Conservation (phyloP, 352 stramenopile genomes). For the Phytophthora macrochlamydospora region DNA sequence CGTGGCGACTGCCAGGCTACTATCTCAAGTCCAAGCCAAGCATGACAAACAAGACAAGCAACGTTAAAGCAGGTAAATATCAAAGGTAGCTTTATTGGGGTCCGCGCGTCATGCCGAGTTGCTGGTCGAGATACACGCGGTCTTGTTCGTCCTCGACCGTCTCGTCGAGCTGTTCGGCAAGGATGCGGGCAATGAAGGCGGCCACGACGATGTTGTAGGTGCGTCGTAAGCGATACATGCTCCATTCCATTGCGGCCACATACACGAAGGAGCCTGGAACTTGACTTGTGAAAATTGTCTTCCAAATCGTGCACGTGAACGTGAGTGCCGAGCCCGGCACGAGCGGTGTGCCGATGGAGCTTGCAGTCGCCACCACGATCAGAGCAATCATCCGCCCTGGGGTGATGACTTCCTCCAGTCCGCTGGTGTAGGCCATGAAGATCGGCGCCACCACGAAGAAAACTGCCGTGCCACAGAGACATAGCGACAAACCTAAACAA, state of each 20-base stretch:
- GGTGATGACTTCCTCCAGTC: conserved; percentile 44
- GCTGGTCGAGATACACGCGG: conserved; percentile 43
- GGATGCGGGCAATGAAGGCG: conserved; percentile 68
- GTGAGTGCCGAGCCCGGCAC: conserved; percentile 39
- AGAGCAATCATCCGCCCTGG: conserved; percentile 45
- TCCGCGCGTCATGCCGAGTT: conserved; percentile 36
- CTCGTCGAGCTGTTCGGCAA: conserved; percentile 77
- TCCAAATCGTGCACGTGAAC: conserved; percentile 65
- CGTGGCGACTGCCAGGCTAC: conserved; percentile 23
- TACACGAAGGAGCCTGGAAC: conserved; percentile 50
- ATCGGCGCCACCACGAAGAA: conserved; percentile 59
- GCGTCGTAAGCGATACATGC: conserved; percentile 57
- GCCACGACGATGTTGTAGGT: conserved; percentile 69
- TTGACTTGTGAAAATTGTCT: conserved; percentile 43
- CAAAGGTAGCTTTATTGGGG: conserved; percentile 4
- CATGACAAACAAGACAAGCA: conserved; percentile 6
- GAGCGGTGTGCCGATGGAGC: conserved; percentile 57
- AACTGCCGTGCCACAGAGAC: conserved; percentile 51
- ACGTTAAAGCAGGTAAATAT: conserved; percentile 4
- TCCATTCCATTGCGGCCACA: conserved; percentile 55
- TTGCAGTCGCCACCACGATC: conserved; percentile 48
- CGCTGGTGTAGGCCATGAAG: conserved; percentile 72
- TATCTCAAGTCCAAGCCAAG: conserved; percentile 17
- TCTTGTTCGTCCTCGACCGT: conserved; percentile 75
- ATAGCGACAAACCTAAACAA: conserved; percentile 55